Evolutionary conservation across 192 early-diverging fungal genomes (phyloP), one percentile per base, ranked within the genome.

Genomic region (Phycomyces blakesleeanus): DNA sequence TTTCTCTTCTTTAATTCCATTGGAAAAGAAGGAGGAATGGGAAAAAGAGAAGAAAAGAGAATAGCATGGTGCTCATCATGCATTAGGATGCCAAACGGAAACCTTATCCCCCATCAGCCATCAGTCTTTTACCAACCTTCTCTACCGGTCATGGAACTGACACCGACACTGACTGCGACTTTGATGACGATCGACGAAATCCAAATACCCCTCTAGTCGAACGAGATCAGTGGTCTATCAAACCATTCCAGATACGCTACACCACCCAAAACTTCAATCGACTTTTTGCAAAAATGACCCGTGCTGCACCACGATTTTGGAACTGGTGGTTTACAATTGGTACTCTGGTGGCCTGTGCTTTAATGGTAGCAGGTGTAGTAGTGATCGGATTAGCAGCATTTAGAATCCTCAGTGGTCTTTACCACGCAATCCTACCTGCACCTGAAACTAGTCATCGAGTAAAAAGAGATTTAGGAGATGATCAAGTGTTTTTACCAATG

Each of bases 401-500:
- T 37, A 75, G 74, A 54, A 54, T 85, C 21, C 9, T 83, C 6
- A 38, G 26, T 27, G 42, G 41, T 41, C 3, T 67, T 37, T 41
- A 42, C 18, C 42, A 54, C 26, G n/a, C 49, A 61, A 0, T 66
- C 55, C 38, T 27, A 10, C 22, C 41, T 51, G 16, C 20, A 22
- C 11, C 14, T 1, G 1, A 22, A 3, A 24, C 53, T 53, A 50
- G 9, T 51, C 10, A 0, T 51, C 49, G 16, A 44, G 39, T 18
- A 55, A 65, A 57, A 12, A 38, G 74, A n/a, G 61, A 24, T 21
- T 57, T 68, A 24, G n/a, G 26, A 11, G 69, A 68, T 18, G 73
- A 72, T 24, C 66, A 67, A 71, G 76, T 84, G 20, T 78, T 89
- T 63, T 72, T 89, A 14, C 84, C 89, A 0, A 72, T 89, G 68